A percentile compares a stretch with the other conserved stretches of the same genome.
Conservation (phyloP, 2,329 filamentous ascomycete species). For the Colletotrichum sp. region DNA sequence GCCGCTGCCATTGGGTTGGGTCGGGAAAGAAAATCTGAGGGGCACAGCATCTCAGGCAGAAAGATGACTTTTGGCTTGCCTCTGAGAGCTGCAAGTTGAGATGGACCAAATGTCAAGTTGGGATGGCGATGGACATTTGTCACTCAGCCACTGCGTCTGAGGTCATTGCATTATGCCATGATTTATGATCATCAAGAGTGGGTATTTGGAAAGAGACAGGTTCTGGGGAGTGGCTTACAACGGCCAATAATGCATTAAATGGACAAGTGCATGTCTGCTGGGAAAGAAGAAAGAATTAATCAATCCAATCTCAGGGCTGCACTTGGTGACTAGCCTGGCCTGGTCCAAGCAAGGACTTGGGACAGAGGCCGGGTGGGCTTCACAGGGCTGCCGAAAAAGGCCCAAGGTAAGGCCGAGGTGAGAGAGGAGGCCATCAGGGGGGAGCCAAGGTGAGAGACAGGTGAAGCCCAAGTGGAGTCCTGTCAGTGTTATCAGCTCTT, state of each 20-base stretch:
- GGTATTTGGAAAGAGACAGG: background rate
- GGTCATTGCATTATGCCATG: background rate
- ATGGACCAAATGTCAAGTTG: background rate
- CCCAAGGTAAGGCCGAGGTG: background rate
- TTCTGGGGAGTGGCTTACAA: background rate
- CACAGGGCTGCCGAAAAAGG: background rate
- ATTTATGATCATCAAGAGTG: background rate
- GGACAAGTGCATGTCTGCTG: background rate
- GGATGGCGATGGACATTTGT: background rate
- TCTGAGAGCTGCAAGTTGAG: background rate
- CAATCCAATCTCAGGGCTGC: background rate
- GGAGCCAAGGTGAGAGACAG: background rate
- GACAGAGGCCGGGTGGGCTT: background rate
- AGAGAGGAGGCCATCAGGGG: background rate
- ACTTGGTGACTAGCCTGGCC: background rate
- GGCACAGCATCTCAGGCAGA: background rate
- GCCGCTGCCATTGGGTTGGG: background rate
- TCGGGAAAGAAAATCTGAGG: background rate
- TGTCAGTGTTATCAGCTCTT: background rate
- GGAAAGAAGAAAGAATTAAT: background rate
- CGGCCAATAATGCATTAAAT: background rate
- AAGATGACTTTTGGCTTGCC: background rate
- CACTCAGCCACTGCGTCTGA: background rate
- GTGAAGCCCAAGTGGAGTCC: background rate
- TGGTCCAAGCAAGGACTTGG: background rate